A percentile compares a stretch with the other conserved stretches of the same genome.
Conservation (phyloP, 768 basidiomycete species). For the Mycena venus region DNA sequence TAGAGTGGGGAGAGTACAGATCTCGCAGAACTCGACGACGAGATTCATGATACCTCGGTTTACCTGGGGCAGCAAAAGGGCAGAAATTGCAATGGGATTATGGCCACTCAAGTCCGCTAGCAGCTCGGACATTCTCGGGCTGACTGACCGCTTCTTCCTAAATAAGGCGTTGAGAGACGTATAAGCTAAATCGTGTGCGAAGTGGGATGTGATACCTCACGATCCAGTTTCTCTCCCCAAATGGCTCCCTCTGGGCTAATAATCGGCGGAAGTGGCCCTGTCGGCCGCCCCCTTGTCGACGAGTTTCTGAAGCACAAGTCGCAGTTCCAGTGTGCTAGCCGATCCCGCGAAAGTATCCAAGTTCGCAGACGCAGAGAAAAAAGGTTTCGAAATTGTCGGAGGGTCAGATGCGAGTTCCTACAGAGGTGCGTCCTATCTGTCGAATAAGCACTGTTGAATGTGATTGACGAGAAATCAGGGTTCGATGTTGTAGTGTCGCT, state of each 20-base stretch:
- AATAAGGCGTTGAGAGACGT: no score
- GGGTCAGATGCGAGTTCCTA: conserved; percentile 2
- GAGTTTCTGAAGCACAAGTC: conserved; percentile 3
- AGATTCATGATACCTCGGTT: no score
- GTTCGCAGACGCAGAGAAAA: conserved; percentile 1
- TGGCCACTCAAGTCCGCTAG: no score
- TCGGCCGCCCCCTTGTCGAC: conserved; percentile 12
- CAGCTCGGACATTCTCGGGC: no score
- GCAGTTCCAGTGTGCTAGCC: neutral
- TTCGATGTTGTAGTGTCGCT: conserved; percentile 16
- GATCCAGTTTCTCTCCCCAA: neutral
- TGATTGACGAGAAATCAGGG: neutral
- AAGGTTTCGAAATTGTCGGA: conserved; percentile 6
- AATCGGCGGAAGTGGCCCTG: conserved; percentile 9
- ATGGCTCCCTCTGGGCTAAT: conserved; percentile 14
- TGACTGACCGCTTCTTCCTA: no score
- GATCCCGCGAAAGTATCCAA: conserved; percentile 5
- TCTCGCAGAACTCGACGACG: no score
- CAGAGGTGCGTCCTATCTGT: neutral
- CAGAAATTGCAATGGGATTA: no score
- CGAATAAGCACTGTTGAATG: neutral
- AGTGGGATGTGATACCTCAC: no score
- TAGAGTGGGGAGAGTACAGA: no score
- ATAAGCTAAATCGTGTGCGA: no score
- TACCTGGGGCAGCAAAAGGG: no score